Evolutionary conservation across 75 land plant species (phyloP), one percentile per base, ranked within the genome.

Genomic region (Cryptomeria japonica): DNA sequence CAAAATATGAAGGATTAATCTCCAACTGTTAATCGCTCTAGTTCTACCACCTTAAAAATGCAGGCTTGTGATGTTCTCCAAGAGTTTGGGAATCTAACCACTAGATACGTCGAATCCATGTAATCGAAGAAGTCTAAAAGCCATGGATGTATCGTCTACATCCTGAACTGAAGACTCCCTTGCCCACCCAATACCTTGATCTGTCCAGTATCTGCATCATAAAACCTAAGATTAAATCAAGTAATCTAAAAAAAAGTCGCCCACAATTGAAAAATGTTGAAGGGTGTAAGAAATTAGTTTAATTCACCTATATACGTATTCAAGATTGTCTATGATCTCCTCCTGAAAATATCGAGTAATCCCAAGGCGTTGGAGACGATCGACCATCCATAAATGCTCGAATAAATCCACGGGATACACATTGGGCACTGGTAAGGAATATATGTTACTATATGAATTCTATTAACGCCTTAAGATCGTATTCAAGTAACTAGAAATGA

Each of bases 131-230:
- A 96, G 91, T 55, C 99, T 94, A 70, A 98, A 96, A 16, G 89
- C 99, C 99, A 96, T 98, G 89, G 97, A 90, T 0, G 99, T 98
- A 90, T 96, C 99, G 73, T 98, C 99, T 58, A 96, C 88, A 38
- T 96, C 97, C 0, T 88, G 85, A 28, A 95, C 93, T 12, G 78
- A 14, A 13, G 95, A 84, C 25, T 95, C 91, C 86, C 95, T 94
- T 80, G 95, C 96, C 99, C 99, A 98, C 15, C 94, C 92, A 1
- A 98, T 95, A 1, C 99, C 99, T 3, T 91, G 78, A n/a, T 92
- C 90, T 10, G 89, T 94, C 97, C 98, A 98, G 80, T 93, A 91
- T 75, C 99, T 95, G 51, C 11, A 84, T 22, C 14, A 14, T 18
- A 37, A 3, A 37, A 37, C 15, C 0, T 3, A 34, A 84, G 49